phyloP scores from a whole-genome alignment of 148 eudicot species.

The Amaranthus hypochondriacus region DNA sequence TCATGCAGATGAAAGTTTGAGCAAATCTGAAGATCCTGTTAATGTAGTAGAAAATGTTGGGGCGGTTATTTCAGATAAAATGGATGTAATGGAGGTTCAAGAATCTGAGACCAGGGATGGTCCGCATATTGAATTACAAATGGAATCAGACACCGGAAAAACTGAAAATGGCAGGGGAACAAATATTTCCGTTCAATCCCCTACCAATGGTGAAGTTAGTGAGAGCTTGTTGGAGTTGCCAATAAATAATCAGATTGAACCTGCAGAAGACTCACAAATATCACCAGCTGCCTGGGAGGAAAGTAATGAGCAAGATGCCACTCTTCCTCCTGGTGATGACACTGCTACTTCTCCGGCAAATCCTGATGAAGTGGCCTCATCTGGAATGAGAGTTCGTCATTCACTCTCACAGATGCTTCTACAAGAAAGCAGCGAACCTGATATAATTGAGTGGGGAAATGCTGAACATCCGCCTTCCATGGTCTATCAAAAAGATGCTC shows the following conservation, averaged over 20 bases:
- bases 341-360: slow-evolving; percentile 31
- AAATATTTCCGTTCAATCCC: slow-evolving; percentile 24
- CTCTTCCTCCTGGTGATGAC: slow-evolving; percentile 31
- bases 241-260: slow-evolving; percentile 34
- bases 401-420: slow-evolving; percentile 96
- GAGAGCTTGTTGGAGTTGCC: slow-evolving; percentile 26
- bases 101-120: slow-evolving; percentile 24
- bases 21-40: slow-evolving; percentile 30
- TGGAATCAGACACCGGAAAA: slow-evolving; percentile 25
- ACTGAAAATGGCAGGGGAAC: slow-evolving; percentile 24
- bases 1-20: slow-evolving; percentile 34
- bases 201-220: slow-evolving; percentile 19
- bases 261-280: slow-evolving; percentile 56
- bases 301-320: slow-evolving; percentile 46
- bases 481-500: slow-evolving; percentile 90
- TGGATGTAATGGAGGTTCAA: slow-evolving; percentile 26
- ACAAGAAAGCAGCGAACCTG: slow-evolving; percentile 76
- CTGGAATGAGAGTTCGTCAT: slow-evolving; percentile 73
- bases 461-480: slow-evolving; percentile 83
- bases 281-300: slow-evolving; percentile 92
- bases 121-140: slow-evolving; percentile 21
- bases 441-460: slow-evolving; percentile 85
- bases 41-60: slow-evolving; percentile 31
- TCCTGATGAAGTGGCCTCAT: slow-evolving; percentile 30
- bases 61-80: slow-evolving; percentile 29